Conservation (phyloP, 257 asterid species). For the Anisodus tanguticus region DNA sequence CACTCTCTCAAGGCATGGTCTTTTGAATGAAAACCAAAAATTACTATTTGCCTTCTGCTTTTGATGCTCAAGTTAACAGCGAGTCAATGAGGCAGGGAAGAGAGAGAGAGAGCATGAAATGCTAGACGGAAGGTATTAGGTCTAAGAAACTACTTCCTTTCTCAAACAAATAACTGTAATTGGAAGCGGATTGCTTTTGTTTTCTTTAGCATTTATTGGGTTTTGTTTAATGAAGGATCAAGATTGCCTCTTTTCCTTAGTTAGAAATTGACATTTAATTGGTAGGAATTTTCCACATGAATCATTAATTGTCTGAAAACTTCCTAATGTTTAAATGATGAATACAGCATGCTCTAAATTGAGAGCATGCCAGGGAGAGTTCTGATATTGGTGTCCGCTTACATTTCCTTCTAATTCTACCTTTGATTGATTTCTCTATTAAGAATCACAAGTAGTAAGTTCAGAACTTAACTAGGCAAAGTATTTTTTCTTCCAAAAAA, state of each 20-base stretch:
- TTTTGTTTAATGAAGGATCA: not conserved
- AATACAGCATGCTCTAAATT: slow-evolving; percentile 1
- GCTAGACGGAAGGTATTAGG: not conserved
- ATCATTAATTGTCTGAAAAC: not conserved
- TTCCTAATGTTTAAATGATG: slow-evolving; percentile 6
- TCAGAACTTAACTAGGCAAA: not conserved
- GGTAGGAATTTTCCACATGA: not conserved
- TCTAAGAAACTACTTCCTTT: not conserved
- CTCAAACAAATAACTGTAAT: not conserved
- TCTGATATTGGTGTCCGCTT: not conserved
- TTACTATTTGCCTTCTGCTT: not conserved
- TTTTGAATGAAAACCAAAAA: too few species aligned
- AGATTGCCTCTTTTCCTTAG: not conserved
- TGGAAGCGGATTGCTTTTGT: not conserved
- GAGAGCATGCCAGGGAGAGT: not conserved
- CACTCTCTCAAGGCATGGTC: not conserved
- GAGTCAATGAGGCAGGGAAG: not conserved
- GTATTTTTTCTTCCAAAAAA: not conserved
- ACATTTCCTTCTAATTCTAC: not conserved
- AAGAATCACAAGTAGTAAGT: not conserved
- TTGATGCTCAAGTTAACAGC: not conserved
- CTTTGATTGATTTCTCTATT: not conserved
- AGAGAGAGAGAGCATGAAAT: not conserved
- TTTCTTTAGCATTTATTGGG: not conserved
- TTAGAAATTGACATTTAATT: not conserved